Conservation (phyloP, 2,329 filamentous ascomycete species). For the Alternaria postmessia region DNA sequence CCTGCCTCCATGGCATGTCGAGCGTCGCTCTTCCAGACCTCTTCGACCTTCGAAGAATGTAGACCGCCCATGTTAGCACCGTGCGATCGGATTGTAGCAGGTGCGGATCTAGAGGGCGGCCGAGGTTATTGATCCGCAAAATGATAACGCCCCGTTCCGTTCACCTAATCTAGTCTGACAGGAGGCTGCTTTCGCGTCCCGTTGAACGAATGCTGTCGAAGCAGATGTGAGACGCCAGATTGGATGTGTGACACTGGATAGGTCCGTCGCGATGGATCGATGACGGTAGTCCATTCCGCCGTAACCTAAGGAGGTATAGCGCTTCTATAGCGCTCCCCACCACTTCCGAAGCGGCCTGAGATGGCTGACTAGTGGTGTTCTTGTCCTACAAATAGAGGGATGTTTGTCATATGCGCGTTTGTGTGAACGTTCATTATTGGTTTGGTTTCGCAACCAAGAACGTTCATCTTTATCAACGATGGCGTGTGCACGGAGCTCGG, state of each 20-base stretch:
- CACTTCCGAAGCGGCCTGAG: neutral
- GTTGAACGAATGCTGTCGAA: neutral
- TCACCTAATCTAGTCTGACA: slow-evolving; percentile 4
- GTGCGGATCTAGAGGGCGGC: neutral
- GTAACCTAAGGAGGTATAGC: slow-evolving; percentile 8
- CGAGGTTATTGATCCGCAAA: neutral
- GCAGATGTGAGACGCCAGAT: slow-evolving; percentile 2
- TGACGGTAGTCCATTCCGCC: slow-evolving; percentile 12
- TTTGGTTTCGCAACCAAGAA: neutral
- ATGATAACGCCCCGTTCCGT: slow-evolving; percentile 1
- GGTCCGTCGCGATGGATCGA: slow-evolving; percentile 10
- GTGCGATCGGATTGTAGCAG: neutral
- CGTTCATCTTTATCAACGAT: neutral
- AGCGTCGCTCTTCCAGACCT: slow-evolving; percentile 27
- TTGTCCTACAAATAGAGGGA: neutral
- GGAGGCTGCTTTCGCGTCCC: neutral
- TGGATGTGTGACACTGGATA: slow-evolving; percentile 3
- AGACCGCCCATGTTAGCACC: slow-evolving; percentile 22
- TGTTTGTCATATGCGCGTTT: neutral
- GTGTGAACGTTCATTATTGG: neutral
- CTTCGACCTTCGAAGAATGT: slow-evolving; percentile 18
- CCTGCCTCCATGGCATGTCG: slow-evolving; percentile 31
- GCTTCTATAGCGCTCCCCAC: slow-evolving; percentile 2
- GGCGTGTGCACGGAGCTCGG: neutral
- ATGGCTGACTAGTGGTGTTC: neutral